Conservation (phyloP, 1,139 yeast species). For the Lipomyces yarrowii region DNA sequence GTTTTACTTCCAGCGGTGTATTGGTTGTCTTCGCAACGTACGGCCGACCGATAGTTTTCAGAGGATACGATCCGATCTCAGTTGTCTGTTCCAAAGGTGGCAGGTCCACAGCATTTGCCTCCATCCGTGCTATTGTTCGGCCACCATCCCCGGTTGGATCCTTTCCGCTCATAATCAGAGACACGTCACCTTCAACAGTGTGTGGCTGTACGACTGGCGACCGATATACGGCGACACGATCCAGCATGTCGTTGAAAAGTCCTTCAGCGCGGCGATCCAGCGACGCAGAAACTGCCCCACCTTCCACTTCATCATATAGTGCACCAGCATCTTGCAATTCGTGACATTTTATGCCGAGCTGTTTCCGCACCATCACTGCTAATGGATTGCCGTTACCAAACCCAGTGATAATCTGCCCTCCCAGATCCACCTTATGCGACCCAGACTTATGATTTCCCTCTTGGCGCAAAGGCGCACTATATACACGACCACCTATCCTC, state of each 20-base stretch:
- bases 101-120: constrained; percentile 25
- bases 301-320: constrained; percentile 42
- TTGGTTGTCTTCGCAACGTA: constrained; percentile 6
- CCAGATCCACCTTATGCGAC: constrained; percentile 43
- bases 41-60: constrained; percentile 12
- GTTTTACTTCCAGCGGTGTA: constrained; percentile 14
- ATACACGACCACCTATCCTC: constrained; percentile 50
- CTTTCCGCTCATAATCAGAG: constrained; percentile 23
- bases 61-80: neutral
- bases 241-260: constrained; percentile 45
- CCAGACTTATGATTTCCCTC: constrained; percentile 28
- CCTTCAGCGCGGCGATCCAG: constrained; percentile 43
- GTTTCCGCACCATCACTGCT: constrained; percentile 46
- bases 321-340: constrained; percentile 42
- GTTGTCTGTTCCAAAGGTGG: constrained; percentile 22
- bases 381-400: constrained; percentile 50
- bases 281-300: constrained; percentile 39
- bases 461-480: constrained; percentile 43
- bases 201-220: constrained; percentile 42
- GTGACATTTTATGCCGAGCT: constrained; percentile 47
- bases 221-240: constrained; percentile 44
- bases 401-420: constrained; percentile 49
- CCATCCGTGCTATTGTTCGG: constrained; percentile 30
- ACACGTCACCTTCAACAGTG: constrained; percentile 44
- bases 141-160: constrained; percentile 33